phyloP scores from a whole-genome alignment of 768 basidiomycete species.

The Naganishia vaughanmartiniae region DNA sequence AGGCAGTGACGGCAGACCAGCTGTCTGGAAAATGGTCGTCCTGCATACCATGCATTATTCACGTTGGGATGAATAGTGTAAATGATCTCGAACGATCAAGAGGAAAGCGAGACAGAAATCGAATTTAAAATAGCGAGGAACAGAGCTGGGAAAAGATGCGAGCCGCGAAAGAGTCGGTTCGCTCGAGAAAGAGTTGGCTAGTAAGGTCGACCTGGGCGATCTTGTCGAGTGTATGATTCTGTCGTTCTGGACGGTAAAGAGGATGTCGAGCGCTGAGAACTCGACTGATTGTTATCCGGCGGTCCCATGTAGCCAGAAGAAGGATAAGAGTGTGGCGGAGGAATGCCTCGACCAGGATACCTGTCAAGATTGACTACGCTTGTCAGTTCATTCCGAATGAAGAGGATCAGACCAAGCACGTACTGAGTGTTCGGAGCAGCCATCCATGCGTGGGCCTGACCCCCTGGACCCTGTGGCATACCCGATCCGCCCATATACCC shows the following conservation, averaged over 20 bases:
- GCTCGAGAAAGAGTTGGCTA: background rate
- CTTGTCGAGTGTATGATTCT: constrained; percentile 16
- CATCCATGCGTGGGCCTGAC: constrained; percentile 4
- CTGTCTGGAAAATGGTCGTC: background rate
- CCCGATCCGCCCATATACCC: background rate
- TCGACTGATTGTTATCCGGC: constrained; percentile 8
- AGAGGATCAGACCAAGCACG: background rate
- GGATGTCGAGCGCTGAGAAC: constrained; percentile 8
- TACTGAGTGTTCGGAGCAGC: background rate
- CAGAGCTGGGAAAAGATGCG: background rate
- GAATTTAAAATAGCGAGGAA: background rate
- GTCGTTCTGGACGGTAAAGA: constrained; percentile 13
- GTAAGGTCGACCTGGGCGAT: constrained; percentile 20
- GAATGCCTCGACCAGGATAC: background rate
- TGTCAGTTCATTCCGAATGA: background rate
- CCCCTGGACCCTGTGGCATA: background rate
- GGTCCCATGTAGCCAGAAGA: background rate
- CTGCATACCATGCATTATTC: background rate
- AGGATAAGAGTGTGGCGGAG: background rate
- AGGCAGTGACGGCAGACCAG: background rate
- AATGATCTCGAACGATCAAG: constrained; percentile 4
- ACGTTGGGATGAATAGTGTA: background rate
- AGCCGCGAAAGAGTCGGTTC: background rate
- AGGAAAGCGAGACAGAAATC: constrained; percentile 13
- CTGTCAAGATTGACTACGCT: background rate